Percentiles rank a stretch among this genome's conserved stretches.
phyloP scores from a whole-genome alignment of 371 early-diverging fungal genomes.

The Mortierella sp. region DNA sequence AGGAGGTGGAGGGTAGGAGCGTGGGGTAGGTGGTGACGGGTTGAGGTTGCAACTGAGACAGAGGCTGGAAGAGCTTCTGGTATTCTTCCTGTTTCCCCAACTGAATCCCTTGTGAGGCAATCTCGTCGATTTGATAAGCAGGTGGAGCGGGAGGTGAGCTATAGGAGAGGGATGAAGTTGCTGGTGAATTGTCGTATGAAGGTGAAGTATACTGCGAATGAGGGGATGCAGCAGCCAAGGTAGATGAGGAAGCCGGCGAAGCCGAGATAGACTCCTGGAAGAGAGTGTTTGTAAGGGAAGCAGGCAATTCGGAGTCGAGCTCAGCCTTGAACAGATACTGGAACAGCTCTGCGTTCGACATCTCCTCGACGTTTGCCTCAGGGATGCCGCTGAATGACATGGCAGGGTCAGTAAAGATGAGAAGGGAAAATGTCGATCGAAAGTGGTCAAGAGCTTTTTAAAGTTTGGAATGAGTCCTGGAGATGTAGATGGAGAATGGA shows the following conservation, averaged over 20 bases:
- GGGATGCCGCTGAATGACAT: slow-evolving; percentile 8
- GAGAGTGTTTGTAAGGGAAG: not conserved
- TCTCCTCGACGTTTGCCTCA: slow-evolving; percentile 36
- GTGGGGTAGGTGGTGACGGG: slow-evolving; percentile 11
- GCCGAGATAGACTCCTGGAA: not conserved
- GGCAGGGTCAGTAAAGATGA: not conserved
- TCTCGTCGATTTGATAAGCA: slow-evolving; percentile 1
- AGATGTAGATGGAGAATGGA: not conserved
- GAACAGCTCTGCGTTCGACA: slow-evolving; percentile 50
- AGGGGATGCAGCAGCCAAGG: slow-evolving; percentile 3
- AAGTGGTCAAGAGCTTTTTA: no score
- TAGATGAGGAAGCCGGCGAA: not conserved
- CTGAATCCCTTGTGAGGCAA: not conserved
- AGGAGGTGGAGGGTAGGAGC: slow-evolving; percentile 28
- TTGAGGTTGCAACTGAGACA: not conserved
- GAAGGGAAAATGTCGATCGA: not conserved
- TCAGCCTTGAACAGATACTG: slow-evolving; percentile 52
- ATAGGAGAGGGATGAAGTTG: slow-evolving; percentile 1
- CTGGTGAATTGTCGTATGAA: not conserved
- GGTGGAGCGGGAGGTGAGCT: slow-evolving; percentile 26
- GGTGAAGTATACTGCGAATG: no score
- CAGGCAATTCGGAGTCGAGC: slow-evolving; percentile 25
- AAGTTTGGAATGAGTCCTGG: no score
- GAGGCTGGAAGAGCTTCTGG: slow-evolving; percentile 2
- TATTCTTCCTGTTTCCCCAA: slow-evolving; percentile 6